Conservation (phyloP, 768 basidiomycete species). For the Suillus brevipes region DNA sequence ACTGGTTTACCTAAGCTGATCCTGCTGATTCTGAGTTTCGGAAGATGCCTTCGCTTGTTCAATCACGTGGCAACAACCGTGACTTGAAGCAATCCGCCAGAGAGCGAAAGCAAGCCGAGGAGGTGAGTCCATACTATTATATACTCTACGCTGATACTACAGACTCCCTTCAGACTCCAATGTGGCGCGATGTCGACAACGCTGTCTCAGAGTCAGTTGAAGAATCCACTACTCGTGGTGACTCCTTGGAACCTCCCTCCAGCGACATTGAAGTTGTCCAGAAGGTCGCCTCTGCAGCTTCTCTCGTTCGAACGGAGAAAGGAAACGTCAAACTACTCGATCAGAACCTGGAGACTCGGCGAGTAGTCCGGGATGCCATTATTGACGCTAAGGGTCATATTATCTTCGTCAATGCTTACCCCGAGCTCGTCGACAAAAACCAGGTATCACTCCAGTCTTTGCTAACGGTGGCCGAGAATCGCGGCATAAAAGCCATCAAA, state of each 20-base stretch:
- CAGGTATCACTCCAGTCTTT: background rate
- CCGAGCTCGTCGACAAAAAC: background rate
- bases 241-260: background rate
- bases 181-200: background rate
- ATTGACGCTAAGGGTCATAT: background rate
- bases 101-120: background rate
- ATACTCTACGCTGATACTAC: background rate
- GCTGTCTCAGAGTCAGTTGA: background rate
- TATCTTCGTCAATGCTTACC: background rate
- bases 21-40: background rate
- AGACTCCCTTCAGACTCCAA: background rate
- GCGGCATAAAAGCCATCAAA: background rate
- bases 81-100: background rate
- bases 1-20: background rate
- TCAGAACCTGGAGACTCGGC: background rate
- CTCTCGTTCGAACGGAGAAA: background rate
- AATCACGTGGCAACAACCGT: background rate
- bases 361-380: background rate
- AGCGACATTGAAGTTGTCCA: background rate
- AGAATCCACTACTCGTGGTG: background rate
- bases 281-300: background rate
- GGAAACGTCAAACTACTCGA: background rate
- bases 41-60: background rate
- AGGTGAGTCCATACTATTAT: background rate
- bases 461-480: background rate